Evolutionary conservation across 352 stramenopile genomes (phyloP), one percentile per base, ranked within the genome.

Genomic region (Pythium brassicae): DNA sequence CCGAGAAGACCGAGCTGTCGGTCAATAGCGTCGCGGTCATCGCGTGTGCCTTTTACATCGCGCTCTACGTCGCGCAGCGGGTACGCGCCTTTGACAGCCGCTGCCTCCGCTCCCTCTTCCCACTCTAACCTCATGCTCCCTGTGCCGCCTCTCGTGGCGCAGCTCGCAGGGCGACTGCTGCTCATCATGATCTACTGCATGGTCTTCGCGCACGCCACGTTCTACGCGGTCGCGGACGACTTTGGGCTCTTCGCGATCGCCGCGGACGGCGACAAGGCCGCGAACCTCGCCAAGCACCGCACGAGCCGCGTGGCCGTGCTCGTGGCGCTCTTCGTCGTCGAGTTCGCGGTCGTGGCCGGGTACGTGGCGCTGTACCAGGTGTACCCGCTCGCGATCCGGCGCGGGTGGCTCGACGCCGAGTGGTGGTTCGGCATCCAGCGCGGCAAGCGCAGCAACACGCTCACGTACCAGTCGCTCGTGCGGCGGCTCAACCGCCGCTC

Each of bases 321-420:
- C 10, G 34, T 45, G 1, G 19, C 54, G 20, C 56, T 85, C 10
- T 55, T 77, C 12, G 32, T 71, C 4, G 55, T 67, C 23, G 75
- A 86, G 48, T 50, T 65, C 6, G 11, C 55, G 25, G 69, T 77
- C 20, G 46, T 77, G 12, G 14, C 57, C 2, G 47, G 64, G 12
- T 83, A 81, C 51, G 27, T 83, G 17, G 23, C 53, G n/a, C 49
- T 76, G 19, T 69, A 77, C 52, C 62, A 72, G 35, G 35, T 79
- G 17, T 86, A 85, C 55, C 77, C 77, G 14, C 42, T 50, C 22
- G 45, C 74, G 1, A 42, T 87, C 12, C 50, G 19, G n/a, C 65
- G 59, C 20, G 55, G 60, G n/a, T 85, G 70, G 67, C 49, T 72
- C 43, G 50, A 73, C 43, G 62, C 65, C 20, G 32, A 52, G 27